Percentiles rank a stretch among this genome's conserved stretches.
phyloP scores from a whole-genome alignment of 306 rosid species.

The Crataegus laevigata region DNA sequence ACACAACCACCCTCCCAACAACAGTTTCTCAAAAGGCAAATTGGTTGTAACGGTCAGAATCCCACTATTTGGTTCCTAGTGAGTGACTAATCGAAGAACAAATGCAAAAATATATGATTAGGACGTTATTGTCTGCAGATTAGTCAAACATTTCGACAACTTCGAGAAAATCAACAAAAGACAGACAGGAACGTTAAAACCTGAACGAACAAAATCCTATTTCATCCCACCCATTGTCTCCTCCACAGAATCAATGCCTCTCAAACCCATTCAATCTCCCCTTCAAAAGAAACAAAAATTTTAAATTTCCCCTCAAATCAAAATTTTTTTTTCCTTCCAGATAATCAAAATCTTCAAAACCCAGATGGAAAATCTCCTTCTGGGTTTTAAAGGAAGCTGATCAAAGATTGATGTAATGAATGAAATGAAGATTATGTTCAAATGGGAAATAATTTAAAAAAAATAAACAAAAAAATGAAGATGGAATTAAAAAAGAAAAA shows the following conservation, averaged over 20 bases:
- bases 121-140: slow-evolving; percentile 7
- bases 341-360: slow-evolving; percentile 21
- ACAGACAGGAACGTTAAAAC: slow-evolving; percentile 1
- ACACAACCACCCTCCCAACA: slow-evolving; percentile 27
- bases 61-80: slow-evolving; percentile 19
- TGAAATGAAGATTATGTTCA: neutral
- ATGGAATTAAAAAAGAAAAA: neutral
- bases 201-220: neutral
- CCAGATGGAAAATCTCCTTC: slow-evolving; percentile 9
- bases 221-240: slow-evolving; percentile 5
- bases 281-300: neutral
- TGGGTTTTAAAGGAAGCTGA: slow-evolving; percentile 17
- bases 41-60: slow-evolving; percentile 43
- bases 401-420: slow-evolving; percentile 8
- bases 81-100: slow-evolving; percentile 4
- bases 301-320: neutral
- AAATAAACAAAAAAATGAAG: neutral
- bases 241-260: slow-evolving; percentile 10
- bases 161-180: slow-evolving; percentile 35
- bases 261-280: neutral
- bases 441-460: slow-evolving; percentile 23
- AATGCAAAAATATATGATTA: neutral
- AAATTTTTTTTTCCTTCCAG: neutral
- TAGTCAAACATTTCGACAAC: slow-evolving; percentile 37
- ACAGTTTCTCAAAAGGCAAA: slow-evolving; percentile 16